Percentiles rank a stretch among this genome's conserved stretches.
These are phyloP conservation scores for Pulveroboletus sp. DNA, from an alignment of 768 basidiomycete genomes.

Conservation along the genomic window DNA sequence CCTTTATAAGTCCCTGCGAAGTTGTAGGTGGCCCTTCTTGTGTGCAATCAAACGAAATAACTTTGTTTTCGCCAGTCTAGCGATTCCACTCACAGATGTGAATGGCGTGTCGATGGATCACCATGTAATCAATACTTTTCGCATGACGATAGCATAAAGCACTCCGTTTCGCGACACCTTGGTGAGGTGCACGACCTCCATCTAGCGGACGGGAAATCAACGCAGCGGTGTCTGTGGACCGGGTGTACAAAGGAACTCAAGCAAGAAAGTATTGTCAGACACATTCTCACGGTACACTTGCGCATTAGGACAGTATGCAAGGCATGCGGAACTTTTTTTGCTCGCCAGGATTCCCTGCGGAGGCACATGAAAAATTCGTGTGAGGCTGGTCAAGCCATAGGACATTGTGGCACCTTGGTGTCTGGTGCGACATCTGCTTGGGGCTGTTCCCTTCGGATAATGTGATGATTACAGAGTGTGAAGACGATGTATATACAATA, in stretches of 20 bases:
- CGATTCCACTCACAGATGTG: neutral
- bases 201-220: constrained; percentile 4
- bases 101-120: constrained; percentile 7
- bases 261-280: constrained; percentile 22
- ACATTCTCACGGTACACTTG: constrained; percentile 22
- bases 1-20: neutral
- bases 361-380: constrained; percentile 21
- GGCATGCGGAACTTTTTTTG: constrained; percentile 21
- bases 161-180: constrained; percentile 13
- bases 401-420: no score
- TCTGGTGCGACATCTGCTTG: neutral
- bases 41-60: neutral
- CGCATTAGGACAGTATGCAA: constrained; percentile 8
- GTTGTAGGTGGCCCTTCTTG: neutral
- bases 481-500: neutral
- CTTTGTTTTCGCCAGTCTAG: neutral
- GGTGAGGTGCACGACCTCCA: neutral
- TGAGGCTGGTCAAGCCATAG: neutral
- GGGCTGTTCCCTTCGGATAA: neutral
- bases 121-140: constrained; percentile 1
- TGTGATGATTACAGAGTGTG: neutral
- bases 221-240: constrained; percentile 12
- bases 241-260: constrained; percentile 23
- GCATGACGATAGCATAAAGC: constrained; percentile 5
- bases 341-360: constrained; percentile 24